These are phyloP conservation scores for Linanthus parryae DNA, from an alignment of 148 eudicot genomes.

Conservation along the genomic window DNA sequence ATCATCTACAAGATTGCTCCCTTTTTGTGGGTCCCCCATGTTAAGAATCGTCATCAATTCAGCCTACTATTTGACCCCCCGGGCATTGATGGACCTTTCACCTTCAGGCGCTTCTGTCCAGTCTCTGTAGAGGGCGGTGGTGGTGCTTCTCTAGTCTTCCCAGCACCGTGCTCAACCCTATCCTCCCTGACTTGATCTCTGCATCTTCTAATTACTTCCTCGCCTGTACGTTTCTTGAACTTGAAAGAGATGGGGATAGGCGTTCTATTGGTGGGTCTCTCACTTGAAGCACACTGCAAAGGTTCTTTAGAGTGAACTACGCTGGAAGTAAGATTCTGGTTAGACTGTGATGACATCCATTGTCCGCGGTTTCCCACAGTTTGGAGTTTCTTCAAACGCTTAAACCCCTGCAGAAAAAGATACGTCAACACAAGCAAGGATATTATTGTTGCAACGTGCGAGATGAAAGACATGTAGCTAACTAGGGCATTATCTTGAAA, in stretches of 20 bases:
- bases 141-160: conserved; percentile 21
- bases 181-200: too few relatives aligned
- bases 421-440: too few relatives aligned
- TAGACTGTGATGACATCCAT: conserved; percentile 12
- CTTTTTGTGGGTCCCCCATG: too few relatives aligned
- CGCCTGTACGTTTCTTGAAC: conserved; percentile 33
- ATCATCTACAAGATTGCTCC: too few relatives aligned
- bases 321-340: conserved; percentile 9
- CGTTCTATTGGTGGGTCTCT: conserved; percentile 21
- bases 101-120: conserved; percentile 57
- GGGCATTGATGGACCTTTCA: conserved; percentile 54
- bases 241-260: conserved; percentile 43
- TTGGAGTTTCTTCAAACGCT: conserved; percentile 53
- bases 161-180: conserved; percentile 11
- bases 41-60: conserved; percentile 16
- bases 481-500: too few relatives aligned
- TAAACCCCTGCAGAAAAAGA: too few relatives aligned
- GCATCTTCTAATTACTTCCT: conserved; percentile 23
- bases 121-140: conserved; percentile 34
- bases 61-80: conserved; percentile 24
- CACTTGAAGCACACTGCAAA: conserved; percentile 13
- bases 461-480: too few relatives aligned
- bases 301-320: conserved; percentile 19
- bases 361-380: conserved; percentile 31
- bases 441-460: too few relatives aligned